Conservation (phyloP, 371 early-diverging fungal genomes). For the Coemansia sp. region DNA sequence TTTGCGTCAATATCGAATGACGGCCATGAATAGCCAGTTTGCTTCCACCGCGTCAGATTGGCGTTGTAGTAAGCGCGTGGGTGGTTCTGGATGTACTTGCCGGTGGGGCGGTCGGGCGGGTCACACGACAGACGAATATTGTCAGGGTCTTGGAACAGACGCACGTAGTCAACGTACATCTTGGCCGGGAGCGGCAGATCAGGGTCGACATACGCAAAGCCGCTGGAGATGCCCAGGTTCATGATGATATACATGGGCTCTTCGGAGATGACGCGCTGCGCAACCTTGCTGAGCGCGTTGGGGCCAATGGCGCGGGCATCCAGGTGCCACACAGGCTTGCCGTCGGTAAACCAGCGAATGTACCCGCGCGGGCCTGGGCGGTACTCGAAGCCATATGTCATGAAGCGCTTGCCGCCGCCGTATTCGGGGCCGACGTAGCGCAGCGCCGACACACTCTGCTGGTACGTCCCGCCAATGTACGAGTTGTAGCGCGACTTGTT, state of each 20-base stretch:
- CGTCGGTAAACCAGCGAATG: constrained; percentile 53
- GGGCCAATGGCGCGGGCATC: constrained; percentile 53
- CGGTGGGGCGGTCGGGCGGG: constrained; percentile 55
- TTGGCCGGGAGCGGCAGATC: constrained; percentile 51
- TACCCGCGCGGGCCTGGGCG: constrained; percentile 53
- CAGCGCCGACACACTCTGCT: constrained; percentile 53
- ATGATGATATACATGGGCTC: constrained; percentile 59
- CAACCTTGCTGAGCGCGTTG: constrained; percentile 47
- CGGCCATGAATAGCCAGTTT: constrained; percentile 50
- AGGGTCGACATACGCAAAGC: constrained; percentile 52
- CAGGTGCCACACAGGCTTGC: constrained; percentile 53
- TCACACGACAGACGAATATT: constrained; percentile 57
- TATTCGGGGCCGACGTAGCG: constrained; percentile 47
- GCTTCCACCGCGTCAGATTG: constrained; percentile 49
- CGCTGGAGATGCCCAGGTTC: constrained; percentile 55
- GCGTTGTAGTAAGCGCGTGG: constrained; percentile 53
- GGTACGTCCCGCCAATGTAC: constrained; percentile 52
- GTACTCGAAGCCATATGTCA: constrained; percentile 55
- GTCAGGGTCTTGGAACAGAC: constrained; percentile 58
- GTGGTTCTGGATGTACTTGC: constrained; percentile 56
- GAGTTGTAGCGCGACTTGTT: constrained; percentile 49
- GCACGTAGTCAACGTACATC: constrained; percentile 57
- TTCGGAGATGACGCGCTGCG: constrained; percentile 54
- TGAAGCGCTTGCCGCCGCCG: constrained; percentile 45
- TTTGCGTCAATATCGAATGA: constrained; percentile 45